Conservation (phyloP, 345 rosid genomes). For the Brassica incana region DNA sequence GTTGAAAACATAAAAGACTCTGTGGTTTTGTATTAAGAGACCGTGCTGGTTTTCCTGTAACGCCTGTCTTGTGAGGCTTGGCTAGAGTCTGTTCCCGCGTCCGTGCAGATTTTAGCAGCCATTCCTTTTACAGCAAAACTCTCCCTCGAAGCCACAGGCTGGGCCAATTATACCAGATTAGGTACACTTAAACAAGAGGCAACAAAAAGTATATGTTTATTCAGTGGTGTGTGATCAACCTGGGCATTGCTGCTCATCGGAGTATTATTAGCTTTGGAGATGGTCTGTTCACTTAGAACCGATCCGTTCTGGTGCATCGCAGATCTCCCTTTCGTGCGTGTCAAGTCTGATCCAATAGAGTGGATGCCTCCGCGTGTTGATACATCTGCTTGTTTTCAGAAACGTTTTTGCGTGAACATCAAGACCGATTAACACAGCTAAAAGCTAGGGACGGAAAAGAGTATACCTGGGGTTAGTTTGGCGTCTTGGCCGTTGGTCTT, state of each 20-base stretch:
- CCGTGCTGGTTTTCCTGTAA: constrained; percentile 85
- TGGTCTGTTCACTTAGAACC: constrained; percentile 57
- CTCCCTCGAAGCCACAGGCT: constrained; percentile 89
- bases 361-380: constrained; percentile 87
- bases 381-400: constrained; percentile 40
- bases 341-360: constrained; percentile 90
- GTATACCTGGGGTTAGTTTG: constrained; percentile 27
- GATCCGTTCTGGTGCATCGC: constrained; percentile 55
- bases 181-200: background rate
- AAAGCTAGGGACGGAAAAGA: background rate
- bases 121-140: constrained; percentile 57
- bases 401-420: background rate
- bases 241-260: constrained; percentile 74
- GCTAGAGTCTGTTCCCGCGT: constrained; percentile 46
- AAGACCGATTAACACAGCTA: background rate
- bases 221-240: constrained; percentile 42
- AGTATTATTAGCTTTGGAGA: constrained; percentile 59
- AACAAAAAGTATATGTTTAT: background rate
- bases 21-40: constrained; percentile 29
- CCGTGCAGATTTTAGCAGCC: constrained; percentile 40
- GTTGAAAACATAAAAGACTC: background rate
- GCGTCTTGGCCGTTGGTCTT: constrained; percentile 33
- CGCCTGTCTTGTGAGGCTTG: constrained; percentile 65
- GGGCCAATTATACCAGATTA: constrained; percentile 16
- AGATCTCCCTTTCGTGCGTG: constrained; percentile 78